Conservation (phyloP, 805 yeast genomes). For the Naumovozyma castellii region DNA sequence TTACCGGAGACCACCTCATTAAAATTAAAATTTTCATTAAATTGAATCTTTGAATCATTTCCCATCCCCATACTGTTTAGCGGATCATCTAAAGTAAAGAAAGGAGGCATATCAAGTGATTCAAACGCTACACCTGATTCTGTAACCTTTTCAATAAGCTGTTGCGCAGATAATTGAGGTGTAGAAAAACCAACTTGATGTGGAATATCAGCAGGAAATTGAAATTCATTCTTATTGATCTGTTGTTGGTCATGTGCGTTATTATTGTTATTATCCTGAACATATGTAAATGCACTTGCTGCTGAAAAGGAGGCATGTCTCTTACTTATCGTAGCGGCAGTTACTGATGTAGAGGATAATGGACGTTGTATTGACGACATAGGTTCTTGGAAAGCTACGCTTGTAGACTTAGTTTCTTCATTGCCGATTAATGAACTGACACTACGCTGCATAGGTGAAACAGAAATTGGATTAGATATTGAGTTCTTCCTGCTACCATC, state of each 20-base stretch:
- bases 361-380: not conserved
- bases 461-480: not conserved
- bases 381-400: not conserved
- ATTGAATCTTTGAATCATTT: not conserved
- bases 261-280: constrained; percentile 5
- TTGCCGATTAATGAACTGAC: not conserved
- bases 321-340: constrained; percentile 13
- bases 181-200: constrained; percentile 72
- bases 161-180: constrained; percentile 56
- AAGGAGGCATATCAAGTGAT: constrained; percentile 19
- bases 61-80: not conserved
- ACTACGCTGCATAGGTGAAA: not conserved
- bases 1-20: not conserved
- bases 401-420: not conserved
- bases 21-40: not conserved
- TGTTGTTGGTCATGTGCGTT: constrained; percentile 9
- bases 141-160: constrained; percentile 29
- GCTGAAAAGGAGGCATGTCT: constrained; percentile 40
- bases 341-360: not conserved
- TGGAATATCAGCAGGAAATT: constrained; percentile 33
- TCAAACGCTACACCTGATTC: constrained; percentile 24
- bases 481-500: constrained; percentile 1
- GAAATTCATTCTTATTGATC: constrained; percentile 8
- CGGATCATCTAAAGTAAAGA: constrained; percentile 15
- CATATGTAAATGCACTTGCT: constrained; percentile 32